These are phyloP conservation scores for Fusarium staphyleae DNA, from an alignment of 2,329 filamentous ascomycete species.

Conservation along the genomic window DNA sequence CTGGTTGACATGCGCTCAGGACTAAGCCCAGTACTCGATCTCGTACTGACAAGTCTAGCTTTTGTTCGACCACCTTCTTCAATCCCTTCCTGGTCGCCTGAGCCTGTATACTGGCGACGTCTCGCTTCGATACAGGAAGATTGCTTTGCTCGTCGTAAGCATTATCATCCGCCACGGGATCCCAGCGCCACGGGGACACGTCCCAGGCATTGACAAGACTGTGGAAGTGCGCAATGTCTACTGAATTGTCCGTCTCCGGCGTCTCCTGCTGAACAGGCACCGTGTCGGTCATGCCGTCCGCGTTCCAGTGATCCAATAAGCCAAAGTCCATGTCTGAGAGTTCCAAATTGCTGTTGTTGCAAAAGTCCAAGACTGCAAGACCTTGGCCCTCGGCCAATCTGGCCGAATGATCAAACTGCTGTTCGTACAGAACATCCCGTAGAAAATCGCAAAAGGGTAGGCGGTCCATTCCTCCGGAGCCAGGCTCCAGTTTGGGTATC, in stretches of 20 bases:
- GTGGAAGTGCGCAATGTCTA: constrained; percentile 55
- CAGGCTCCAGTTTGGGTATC: constrained; percentile 26
- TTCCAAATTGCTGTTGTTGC: constrained; percentile 57
- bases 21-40: constrained; percentile 72
- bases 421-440: constrained; percentile 59
- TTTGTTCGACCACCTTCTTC: constrained; percentile 53
- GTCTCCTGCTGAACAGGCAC: constrained; percentile 35
- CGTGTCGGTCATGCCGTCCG: constrained; percentile 46
- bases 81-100: constrained; percentile 49
- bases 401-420: constrained; percentile 46
- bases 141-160: constrained; percentile 55
- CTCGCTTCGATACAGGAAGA: constrained; percentile 52
- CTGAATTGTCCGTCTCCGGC: constrained; percentile 47
- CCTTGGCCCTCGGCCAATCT: constrained; percentile 51
- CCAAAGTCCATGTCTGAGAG: constrained; percentile 61
- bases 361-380: constrained; percentile 58
- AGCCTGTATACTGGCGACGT: constrained; percentile 49
- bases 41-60: constrained; percentile 56
- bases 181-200: constrained; percentile 60
- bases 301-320: constrained; percentile 57
- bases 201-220: constrained; percentile 58
- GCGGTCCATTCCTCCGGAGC: constrained; percentile 38
- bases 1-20: constrained; percentile 62
- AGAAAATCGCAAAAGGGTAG: constrained; percentile 60
- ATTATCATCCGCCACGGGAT: constrained; percentile 53